phyloP scores from a whole-genome alignment of 176 grass and related monocot genomes.

The Zizania latifolia region DNA sequence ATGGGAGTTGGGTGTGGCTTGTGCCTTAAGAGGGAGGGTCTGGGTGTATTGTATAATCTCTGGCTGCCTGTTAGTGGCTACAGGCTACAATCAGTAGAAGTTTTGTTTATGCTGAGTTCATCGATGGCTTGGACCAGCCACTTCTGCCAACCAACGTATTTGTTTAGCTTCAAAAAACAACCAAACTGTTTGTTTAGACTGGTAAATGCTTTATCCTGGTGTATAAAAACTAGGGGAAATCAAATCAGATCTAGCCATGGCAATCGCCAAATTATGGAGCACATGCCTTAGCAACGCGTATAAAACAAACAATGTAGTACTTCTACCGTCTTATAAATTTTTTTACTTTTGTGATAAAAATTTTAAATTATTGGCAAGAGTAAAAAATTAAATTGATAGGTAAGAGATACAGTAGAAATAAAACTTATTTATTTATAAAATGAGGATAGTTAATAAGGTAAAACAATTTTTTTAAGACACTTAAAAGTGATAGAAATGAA shows the following conservation, averaged over 20 bases:
- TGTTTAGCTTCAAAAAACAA: slow-evolving; percentile 8
- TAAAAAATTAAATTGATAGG: too few species aligned
- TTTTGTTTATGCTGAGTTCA: neutral
- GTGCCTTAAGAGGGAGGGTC: neutral
- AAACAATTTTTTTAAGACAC: too few species aligned
- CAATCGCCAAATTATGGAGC: neutral
- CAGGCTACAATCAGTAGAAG: neutral
- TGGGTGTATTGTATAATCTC: neutral
- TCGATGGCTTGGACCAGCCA: neutral
- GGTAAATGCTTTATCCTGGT: neutral
- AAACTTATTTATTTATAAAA: too few species aligned
- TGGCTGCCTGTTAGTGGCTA: neutral
- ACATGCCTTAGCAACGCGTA: slow-evolving; percentile 17
- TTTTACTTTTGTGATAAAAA: too few species aligned
- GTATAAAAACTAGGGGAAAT: neutral
- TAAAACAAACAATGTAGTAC: neutral
- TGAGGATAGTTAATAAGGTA: too few species aligned
- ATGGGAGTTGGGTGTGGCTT: slow-evolving; percentile 5
- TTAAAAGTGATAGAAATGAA: too few species aligned
- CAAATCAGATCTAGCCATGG: slow-evolving; percentile 7
- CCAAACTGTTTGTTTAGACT: slow-evolving; percentile 16
- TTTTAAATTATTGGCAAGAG: too few species aligned
- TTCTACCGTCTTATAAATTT: too few species aligned
- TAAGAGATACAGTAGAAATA: too few species aligned
- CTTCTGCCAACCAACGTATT: neutral